Conservation (phyloP, 2,329 filamentous ascomycete genomes). For the Myriosclerotinia curreyana region DNA sequence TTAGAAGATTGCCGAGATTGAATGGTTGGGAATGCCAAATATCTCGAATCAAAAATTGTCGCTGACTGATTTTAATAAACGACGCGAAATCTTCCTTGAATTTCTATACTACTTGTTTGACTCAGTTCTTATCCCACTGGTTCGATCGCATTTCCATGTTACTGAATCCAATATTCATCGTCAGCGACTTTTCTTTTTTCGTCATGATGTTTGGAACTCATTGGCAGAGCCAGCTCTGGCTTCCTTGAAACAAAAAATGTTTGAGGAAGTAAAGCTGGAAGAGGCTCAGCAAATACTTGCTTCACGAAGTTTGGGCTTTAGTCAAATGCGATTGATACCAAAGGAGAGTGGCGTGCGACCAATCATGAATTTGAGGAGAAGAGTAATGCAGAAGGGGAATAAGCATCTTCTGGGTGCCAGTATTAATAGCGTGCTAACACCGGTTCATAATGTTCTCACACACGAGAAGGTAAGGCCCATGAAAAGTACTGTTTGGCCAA, state of each 20-base stretch:
- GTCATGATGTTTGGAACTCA: slow-evolving; percentile 85
- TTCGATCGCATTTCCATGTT: slow-evolving; percentile 87
- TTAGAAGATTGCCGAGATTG: slow-evolving; percentile 59
- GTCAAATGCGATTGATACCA: slow-evolving; percentile 76
- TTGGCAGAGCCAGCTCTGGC: slow-evolving; percentile 71
- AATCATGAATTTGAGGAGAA: slow-evolving; percentile 80
- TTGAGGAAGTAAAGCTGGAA: slow-evolving; percentile 67
- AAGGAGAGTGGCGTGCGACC: slow-evolving; percentile 74
- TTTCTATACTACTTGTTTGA: slow-evolving; percentile 92
- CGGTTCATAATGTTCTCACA: slow-evolving; percentile 72
- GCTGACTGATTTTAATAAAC: slow-evolving; percentile 69
- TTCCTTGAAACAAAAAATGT: slow-evolving; percentile 66
- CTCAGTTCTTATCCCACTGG: slow-evolving; percentile 81
- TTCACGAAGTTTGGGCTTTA: slow-evolving; percentile 67
- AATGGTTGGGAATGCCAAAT: slow-evolving; percentile 66
- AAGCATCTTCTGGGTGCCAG: slow-evolving; percentile 57
- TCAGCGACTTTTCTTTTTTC: slow-evolving; percentile 86
- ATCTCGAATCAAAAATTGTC: slow-evolving; percentile 56
- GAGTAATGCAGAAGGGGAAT: slow-evolving; percentile 53
- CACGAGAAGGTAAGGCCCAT: slow-evolving; percentile 63
- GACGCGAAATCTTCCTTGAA: slow-evolving; percentile 75
- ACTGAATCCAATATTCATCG: slow-evolving; percentile 83
- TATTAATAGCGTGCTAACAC: slow-evolving; percentile 68
- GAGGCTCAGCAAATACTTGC: slow-evolving; percentile 57
- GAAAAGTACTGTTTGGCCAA: slow-evolving; percentile 20